These are phyloP conservation scores for Patellaria atrata DNA, from an alignment of 495 filamentous ascomycete species.

Conservation along the genomic window DNA sequence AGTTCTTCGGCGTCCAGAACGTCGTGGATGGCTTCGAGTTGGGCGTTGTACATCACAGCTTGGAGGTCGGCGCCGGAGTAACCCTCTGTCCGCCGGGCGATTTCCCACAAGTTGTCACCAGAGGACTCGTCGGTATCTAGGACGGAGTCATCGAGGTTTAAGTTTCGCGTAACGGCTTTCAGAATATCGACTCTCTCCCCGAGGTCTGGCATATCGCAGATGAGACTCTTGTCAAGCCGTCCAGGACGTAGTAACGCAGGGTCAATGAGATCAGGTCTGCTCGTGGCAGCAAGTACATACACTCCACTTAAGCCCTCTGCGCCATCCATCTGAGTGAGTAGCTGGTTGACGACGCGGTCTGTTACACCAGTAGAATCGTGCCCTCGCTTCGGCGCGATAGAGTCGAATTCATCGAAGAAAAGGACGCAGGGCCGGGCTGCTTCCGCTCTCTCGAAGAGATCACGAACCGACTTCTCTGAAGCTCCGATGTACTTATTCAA, in stretches of 20 bases:
- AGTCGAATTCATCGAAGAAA: slow-evolving; percentile 98
- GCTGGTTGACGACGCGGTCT: slow-evolving; percentile 95
- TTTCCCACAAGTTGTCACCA: slow-evolving; percentile 41
- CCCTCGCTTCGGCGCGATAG: slow-evolving; percentile 89
- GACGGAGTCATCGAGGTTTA: slow-evolving; percentile 51
- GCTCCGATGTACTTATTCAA: slow-evolving; percentile 98
- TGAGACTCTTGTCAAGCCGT: slow-evolving; percentile 73
- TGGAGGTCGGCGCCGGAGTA: slow-evolving; percentile 92
- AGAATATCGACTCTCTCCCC: slow-evolving; percentile 83
- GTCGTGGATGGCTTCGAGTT: slow-evolving; percentile 92
- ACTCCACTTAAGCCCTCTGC: slow-evolving; percentile 89
- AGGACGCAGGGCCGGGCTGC: slow-evolving; percentile 83
- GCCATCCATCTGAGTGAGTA: slow-evolving; percentile 97
- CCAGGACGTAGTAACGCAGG: slow-evolving; percentile 82
- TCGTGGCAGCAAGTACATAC: slow-evolving; percentile 89
- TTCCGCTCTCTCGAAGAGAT: slow-evolving; percentile 82
- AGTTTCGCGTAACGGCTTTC: slow-evolving; percentile 60
- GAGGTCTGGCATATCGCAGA: slow-evolving; percentile 71
- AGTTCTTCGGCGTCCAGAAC: slow-evolving; percentile 54
- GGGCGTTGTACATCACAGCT: slow-evolving; percentile 88
- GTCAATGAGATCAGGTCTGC: slow-evolving; percentile 83
- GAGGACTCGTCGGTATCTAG: slow-evolving; percentile 28
- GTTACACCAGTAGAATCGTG: slow-evolving; percentile 95
- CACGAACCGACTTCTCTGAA: slow-evolving; percentile 84
- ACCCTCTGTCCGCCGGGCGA: slow-evolving; percentile 70